These are phyloP conservation scores for Rhipidocladum racemiflorum DNA, from an alignment of 176 grass and related monocot genomes.

Conservation along the genomic window DNA sequence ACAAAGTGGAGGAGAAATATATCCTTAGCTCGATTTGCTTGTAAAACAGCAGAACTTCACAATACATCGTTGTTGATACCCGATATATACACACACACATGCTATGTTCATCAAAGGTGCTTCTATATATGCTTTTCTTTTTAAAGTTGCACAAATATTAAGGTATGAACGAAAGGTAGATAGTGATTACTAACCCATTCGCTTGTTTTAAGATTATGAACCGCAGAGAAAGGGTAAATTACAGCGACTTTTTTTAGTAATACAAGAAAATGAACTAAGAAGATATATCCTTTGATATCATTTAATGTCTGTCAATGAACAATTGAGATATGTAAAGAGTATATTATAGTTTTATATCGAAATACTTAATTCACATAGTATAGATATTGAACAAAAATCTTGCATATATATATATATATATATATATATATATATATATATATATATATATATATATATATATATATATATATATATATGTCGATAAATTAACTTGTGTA, in stretches of 20 bases:
- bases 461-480: no score
- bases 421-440: no score
- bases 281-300: neutral
- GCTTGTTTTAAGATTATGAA: no score
- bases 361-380: neutral
- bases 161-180: no score
- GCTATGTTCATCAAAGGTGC: no score
- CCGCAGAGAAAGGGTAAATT: neutral
- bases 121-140: no score
- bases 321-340: neutral
- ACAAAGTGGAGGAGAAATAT: slow-evolving; percentile 12
- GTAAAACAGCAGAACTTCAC: neutral
- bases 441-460: no score
- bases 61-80: neutral
- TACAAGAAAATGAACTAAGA: neutral
- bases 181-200: no score
- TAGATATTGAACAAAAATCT: neutral
- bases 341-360: neutral
- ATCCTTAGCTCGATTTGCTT: neutral
- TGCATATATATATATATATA: no score
- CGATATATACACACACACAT: neutral
- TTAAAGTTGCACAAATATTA: no score
- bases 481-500: no score
- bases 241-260: neutral
- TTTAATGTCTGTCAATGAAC: neutral